phyloP scores from a whole-genome alignment of 257 asterid genomes.

The Capsicum rhomboideum region DNA sequence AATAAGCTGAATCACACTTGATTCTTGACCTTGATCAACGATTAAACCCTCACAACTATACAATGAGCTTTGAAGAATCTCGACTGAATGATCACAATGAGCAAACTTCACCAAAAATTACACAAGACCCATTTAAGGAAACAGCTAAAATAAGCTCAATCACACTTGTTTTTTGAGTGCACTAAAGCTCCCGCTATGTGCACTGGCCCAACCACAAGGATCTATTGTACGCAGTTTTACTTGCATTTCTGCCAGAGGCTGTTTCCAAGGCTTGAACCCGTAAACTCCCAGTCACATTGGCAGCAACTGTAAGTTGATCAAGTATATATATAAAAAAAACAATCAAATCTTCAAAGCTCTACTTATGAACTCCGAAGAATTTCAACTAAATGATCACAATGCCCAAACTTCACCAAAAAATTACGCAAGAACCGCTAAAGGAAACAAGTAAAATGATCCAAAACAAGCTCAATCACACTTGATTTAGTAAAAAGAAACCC shows the following conservation, averaged over 20 bases:
- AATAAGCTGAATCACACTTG: too few species aligned
- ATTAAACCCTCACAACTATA: too few species aligned
- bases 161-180: neutral
- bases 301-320: neutral
- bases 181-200: too few species aligned
- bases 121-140: neutral
- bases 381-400: neutral
- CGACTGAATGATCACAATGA: neutral
- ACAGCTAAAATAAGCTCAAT: neutral
- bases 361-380: too few species aligned
- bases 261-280: too few species aligned
- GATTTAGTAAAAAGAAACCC: too few species aligned
- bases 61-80: neutral
- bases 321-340: neutral
- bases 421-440: neutral
- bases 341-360: neutral
- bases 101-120: neutral
- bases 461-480: neutral
- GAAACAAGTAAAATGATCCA: neutral
- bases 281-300: too few species aligned
- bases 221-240: too few species aligned
- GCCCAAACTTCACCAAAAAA: neutral
- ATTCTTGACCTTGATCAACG: too few species aligned
- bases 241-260: too few species aligned
- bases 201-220: too few species aligned